phyloP scores from a whole-genome alignment of 2,329 filamentous ascomycete species.

The Fusarium austroafricanum region DNA sequence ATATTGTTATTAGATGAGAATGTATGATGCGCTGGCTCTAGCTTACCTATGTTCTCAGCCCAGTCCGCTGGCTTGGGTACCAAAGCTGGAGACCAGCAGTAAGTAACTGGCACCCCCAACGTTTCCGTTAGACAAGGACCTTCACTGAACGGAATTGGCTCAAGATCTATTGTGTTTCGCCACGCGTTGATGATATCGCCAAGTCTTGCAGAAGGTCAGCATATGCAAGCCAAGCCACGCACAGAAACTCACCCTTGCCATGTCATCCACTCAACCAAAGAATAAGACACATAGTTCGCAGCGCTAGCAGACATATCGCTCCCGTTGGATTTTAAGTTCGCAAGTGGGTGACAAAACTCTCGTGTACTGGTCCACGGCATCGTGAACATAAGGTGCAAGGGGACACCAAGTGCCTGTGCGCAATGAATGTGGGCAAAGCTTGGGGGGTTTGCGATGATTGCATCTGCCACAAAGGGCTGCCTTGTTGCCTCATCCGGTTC shows the following conservation, averaged over 20 bases:
- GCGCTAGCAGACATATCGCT: too few species aligned
- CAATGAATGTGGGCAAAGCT: slow-evolving; percentile 62
- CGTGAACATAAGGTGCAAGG: slow-evolving; percentile 62
- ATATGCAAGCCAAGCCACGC: too few species aligned
- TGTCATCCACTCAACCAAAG: slow-evolving; percentile 78
- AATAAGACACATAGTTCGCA: slow-evolving; percentile 56
- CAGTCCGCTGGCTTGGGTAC: background rate
- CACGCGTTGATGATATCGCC: slow-evolving; percentile 37
- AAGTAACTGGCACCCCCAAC: background rate
- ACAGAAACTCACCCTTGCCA: slow-evolving; percentile 75
- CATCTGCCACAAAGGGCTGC: slow-evolving; percentile 59
- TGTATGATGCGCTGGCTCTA: too few species aligned
- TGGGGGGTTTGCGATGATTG: slow-evolving; percentile 64
- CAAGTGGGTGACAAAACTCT: slow-evolving; percentile 77
- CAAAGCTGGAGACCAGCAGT: background rate
- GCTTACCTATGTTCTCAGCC: background rate
- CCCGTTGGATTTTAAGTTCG: slow-evolving; percentile 42
- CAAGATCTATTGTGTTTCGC: slow-evolving; percentile 27
- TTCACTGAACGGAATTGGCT: background rate
- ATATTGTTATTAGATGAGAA: too few species aligned
- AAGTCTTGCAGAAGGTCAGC: slow-evolving; percentile 1
- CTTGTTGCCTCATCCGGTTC: background rate
- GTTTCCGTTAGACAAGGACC: background rate
- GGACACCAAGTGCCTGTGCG: slow-evolving; percentile 57
- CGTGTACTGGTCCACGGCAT: slow-evolving; percentile 83